Base-by-base conservation (phyloP, 257 asterid genomes). In the Thymus mandschuricus region DNA sequence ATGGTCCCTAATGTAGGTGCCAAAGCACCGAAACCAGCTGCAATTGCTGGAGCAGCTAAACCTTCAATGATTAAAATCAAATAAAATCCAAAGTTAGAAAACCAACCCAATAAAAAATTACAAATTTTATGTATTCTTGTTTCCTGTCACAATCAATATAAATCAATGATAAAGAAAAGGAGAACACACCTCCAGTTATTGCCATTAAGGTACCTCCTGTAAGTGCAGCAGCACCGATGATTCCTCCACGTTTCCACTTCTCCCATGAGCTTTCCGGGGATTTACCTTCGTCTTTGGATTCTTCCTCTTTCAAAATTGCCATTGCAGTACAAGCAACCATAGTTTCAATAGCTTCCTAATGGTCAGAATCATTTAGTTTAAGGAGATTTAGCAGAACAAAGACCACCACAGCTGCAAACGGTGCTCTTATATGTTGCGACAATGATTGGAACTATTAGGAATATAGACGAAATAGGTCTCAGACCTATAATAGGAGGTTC, bases 41-140 rank as follows among this genome's bases (percentile, higher is more conserved):
- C 98, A 71, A 95, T 88, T 75, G 99, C 99, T 52, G 99, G 99
- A 65, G 98, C 98, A 76, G 99, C 99, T 81, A 95, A 88, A 78
- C 99, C 88, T 84, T 77, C 64, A 41, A 64, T n/a, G 30, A 21
- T 8, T 21, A 21, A 21, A 21, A 21, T 21, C 21, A 21, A 41
- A 31, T 8, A 40, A 44, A 56, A 21, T 40, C 28, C n/a, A 30
- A 73, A 28, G 10, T 38, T 40, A 55, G 76, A 46, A 52, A 30
- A 65, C 78, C 77, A 75, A 43, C 66, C 60, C 71, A 56, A 44
- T 59, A 50, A 5, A 59, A 64, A 12, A 59, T 21, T 15, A 29
- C 13, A 65, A 45, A 35, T 13, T 15, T 38, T 54, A 51, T 54
- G 46, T 30, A 33, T 7, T 30, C 41, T 0, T 31, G 66, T 41